Conservation (phyloP, 495 filamentous ascomycete genomes). For the Aspergillus wentii region DNA sequence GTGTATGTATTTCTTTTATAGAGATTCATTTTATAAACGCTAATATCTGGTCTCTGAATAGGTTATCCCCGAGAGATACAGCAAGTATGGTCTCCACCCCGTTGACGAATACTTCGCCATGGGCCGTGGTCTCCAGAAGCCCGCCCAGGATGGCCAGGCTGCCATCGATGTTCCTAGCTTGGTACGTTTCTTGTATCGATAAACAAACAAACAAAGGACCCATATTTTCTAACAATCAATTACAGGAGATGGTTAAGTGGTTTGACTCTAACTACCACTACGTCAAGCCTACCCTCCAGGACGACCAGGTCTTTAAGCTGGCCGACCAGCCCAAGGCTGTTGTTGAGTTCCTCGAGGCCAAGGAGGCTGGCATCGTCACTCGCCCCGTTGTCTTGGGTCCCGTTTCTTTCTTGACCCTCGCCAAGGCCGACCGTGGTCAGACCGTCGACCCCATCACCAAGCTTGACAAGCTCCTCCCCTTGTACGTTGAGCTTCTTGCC, state of each 20-base stretch:
- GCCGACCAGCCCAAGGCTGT: conserved; percentile 85
- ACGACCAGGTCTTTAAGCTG: conserved; percentile 94
- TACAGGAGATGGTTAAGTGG: conserved; percentile 98
- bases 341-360: conserved; percentile 89
- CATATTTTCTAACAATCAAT: neutral
- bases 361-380: conserved; percentile 88
- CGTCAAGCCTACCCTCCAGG: conserved; percentile 95
- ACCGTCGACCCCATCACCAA: conserved; percentile 87
- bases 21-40: neutral
- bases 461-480: conserved; percentile 82
- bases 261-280: conserved; percentile 99
- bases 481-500: conserved; percentile 84
- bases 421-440: conserved; percentile 94
- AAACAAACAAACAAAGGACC: too few species aligned
- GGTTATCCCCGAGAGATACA: conserved; percentile 88
- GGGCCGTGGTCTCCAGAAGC: conserved; percentile 95
- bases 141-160: conserved; percentile 44
- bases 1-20: conserved; percentile 51
- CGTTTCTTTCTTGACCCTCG: conserved; percentile 92
- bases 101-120: conserved; percentile 99
- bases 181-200: conserved; percentile 41
- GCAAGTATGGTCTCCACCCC: conserved; percentile 72
- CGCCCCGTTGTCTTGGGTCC: conserved; percentile 93
- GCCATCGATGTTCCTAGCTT: conserved; percentile 89
- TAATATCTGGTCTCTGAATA: conserved; percentile 22